A percentile compares a stretch with the other conserved stretches of the same genome.
phyloP scores from a whole-genome alignment of 2,329 filamentous ascomycete species.

The Beauveria rudraprayagi region DNA sequence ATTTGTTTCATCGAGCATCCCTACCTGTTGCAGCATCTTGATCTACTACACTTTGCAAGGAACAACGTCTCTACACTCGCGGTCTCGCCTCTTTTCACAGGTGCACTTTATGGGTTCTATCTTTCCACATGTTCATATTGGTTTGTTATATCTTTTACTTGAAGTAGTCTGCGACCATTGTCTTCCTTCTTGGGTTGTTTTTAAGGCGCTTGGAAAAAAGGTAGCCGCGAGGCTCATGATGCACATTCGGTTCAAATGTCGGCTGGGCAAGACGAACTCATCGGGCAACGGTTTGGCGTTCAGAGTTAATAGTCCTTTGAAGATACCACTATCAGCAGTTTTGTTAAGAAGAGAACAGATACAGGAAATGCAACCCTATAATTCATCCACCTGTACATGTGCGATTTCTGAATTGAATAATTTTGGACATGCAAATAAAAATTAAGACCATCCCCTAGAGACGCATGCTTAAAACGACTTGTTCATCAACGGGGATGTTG shows the following conservation, averaged over 20 bases:
- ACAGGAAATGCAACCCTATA: no score
- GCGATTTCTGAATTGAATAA: background rate
- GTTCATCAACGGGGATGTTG: no score
- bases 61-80: no score
- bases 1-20: background rate
- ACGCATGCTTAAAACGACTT: no score
- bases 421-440: background rate
- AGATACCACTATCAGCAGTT: conserved; percentile 5
- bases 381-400: no score
- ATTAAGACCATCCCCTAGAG: background rate
- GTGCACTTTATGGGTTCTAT: background rate
- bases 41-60: no score
- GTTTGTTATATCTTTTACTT: background rate
- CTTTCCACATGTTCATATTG: background rate
- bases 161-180: background rate
- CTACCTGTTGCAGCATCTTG: background rate
- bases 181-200: background rate
- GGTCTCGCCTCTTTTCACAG: background rate
- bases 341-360: background rate
- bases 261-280: background rate
- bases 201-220: background rate
- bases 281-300: background rate
- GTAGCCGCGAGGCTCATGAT: conserved; percentile 6
- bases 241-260: background rate
- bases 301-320: background rate